These are phyloP conservation scores for Alternaria incomplexa DNA, from an alignment of 2,329 filamentous ascomycete species.

Conservation along the genomic window DNA sequence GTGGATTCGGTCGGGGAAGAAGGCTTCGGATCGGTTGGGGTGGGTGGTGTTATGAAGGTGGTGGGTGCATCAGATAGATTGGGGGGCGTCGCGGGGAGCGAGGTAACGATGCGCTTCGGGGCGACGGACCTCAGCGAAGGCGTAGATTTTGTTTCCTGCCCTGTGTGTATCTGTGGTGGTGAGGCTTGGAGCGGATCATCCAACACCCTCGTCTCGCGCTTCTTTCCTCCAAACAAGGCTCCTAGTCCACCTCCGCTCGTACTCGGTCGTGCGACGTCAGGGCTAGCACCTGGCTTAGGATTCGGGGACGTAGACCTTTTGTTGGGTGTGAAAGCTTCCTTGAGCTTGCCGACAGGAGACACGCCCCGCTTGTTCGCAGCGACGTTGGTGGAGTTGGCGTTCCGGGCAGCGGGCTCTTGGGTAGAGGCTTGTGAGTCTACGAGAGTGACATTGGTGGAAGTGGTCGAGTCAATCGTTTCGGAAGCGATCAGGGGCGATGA, in stretches of 20 bases:
- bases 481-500: slow-evolving; percentile 56
- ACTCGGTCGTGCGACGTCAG: slow-evolving; percentile 50
- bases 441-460: slow-evolving; percentile 29
- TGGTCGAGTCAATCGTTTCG: slow-evolving; percentile 45
- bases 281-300: slow-evolving; percentile 33
- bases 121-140: slow-evolving; percentile 29
- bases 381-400: slow-evolving; percentile 44
- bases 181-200: slow-evolving; percentile 37
- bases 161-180: slow-evolving; percentile 39
- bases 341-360: slow-evolving; percentile 74
- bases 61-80: slow-evolving; percentile 55
- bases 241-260: slow-evolving; percentile 51
- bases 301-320: slow-evolving; percentile 32
- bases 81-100: slow-evolving; percentile 51
- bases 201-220: slow-evolving; percentile 37
- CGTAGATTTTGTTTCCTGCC: slow-evolving; percentile 40
- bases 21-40: slow-evolving; percentile 59
- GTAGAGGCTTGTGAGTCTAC: slow-evolving; percentile 41
- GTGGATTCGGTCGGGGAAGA: slow-evolving; percentile 42
- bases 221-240: slow-evolving; percentile 50
- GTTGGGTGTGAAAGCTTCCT: slow-evolving; percentile 67
- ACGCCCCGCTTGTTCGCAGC: slow-evolving; percentile 61
- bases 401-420: slow-evolving; percentile 34
- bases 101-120: slow-evolving; percentile 48
- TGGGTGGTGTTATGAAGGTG: slow-evolving; percentile 69